Evolutionary conservation across 305 asterid genomes (phyloP), one percentile per base, ranked within the genome.

Genomic region (Solanum hybrid): DNA sequence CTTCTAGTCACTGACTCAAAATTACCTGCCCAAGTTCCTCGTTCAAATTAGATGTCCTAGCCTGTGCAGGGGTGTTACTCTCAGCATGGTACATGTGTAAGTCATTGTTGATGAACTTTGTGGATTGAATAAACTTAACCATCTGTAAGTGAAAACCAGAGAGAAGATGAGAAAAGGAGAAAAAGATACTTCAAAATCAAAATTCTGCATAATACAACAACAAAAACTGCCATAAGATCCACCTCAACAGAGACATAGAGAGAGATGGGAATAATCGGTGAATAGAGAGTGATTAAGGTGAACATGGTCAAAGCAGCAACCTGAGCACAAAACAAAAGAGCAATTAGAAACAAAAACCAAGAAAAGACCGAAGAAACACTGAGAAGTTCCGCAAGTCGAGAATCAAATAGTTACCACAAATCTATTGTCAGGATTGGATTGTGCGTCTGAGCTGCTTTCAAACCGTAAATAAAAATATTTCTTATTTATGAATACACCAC

Each of bases 11-110:
- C 17, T 20, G 34, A 86, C 33, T 22, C 51, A 61, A 85, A 41
- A 75, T 90, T 92, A 98, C 99, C 99, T 98, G 99, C 87, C 99
- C 99, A 92, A 98, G 99, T 95, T 98, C 99, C 94, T 98, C 99
- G 79, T 98, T 98, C 92, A 98, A 95, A 95, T 98, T 98, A 75
- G 99, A 98, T 82, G 99, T 98, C 89, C 99, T 98, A 76, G 99
- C 99, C 92, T 73, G 94, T 81, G 99, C 99, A 61, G 99, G 98
- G 89, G 99, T 98, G 90, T 98, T 97, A 96, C 98, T 96, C 93
- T 98, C 99, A 88, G 93, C 94, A 89, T 98, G 99, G 95, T 95
- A 98, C 99, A 98, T 97, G 94, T 92, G 95, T 92, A 98, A 90
- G 91, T 98, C 99, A 87, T 98, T 98, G 96, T 98, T 98, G 96